phyloP scores from a whole-genome alignment of 441 rosid genomes.

The Pelargonium myrrhifolium region DNA sequence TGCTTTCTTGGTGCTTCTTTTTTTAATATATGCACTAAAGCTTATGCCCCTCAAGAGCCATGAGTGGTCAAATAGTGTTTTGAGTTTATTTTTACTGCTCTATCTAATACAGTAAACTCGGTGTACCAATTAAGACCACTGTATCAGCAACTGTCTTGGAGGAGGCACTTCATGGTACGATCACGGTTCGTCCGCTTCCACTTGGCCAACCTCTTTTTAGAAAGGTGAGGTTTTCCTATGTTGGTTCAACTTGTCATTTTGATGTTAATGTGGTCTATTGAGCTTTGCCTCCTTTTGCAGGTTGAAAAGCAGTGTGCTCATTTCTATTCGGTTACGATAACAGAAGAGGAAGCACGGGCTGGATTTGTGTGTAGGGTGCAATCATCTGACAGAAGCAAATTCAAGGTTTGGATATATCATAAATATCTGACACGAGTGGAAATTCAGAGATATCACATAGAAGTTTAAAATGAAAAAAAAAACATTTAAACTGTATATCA shows the following conservation, averaged over 20 bases:
- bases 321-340: constrained; percentile 76
- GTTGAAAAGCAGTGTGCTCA: constrained; percentile 98
- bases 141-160: constrained; percentile 89
- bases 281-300: constrained; percentile 38
- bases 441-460: too few species aligned
- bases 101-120: constrained; percentile 61
- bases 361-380: constrained; percentile 87
- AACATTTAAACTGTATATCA: too few species aligned
- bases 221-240: constrained; percentile 46
- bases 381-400: constrained; percentile 91
- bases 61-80: constrained; percentile 2
- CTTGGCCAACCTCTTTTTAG: constrained; percentile 54
- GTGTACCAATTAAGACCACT: constrained; percentile 93
- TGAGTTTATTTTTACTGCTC: constrained; percentile 18
- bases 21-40: constrained; percentile 2
- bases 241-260: constrained; percentile 15
- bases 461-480: too few species aligned
- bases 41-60: neutral
- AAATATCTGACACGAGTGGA: neutral
- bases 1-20: neutral
- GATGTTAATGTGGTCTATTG: constrained; percentile 18
- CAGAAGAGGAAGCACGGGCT: constrained; percentile 78
- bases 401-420: constrained; percentile 49
- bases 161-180: constrained; percentile 83
- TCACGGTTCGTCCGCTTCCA: constrained; percentile 49